These are phyloP conservation scores for Santalum album DNA, from an alignment of 164 flowering plant species.

Conservation along the genomic window DNA sequence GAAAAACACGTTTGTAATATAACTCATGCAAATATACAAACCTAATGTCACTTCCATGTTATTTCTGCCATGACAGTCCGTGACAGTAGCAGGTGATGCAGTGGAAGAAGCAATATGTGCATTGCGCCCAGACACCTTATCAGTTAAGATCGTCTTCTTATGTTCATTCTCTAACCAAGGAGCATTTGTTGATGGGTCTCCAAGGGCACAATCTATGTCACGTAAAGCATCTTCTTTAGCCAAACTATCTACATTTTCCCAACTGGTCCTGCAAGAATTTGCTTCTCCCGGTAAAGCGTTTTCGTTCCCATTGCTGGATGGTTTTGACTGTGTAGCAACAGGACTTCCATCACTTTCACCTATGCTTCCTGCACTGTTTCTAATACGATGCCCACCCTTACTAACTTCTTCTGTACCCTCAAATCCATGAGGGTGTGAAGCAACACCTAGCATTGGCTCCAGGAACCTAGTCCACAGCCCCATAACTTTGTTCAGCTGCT, in stretches of 20 bases:
- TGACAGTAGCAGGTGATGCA: slow-evolving; percentile 21
- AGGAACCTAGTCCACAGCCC: slow-evolving; percentile 46
- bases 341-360: slow-evolving; percentile 30
- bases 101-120: slow-evolving; percentile 15
- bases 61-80: slow-evolving; percentile 26
- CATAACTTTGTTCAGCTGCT: slow-evolving; percentile 44
- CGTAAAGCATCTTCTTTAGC: slow-evolving; percentile 14
- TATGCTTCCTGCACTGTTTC: slow-evolving; percentile 14
- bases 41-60: slow-evolving; percentile 24
- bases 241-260: slow-evolving; percentile 18
- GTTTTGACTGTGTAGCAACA: slow-evolving; percentile 19
- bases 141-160: slow-evolving; percentile 13
- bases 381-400: slow-evolving; percentile 15
- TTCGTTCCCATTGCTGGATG: slow-evolving; percentile 21
- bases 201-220: slow-evolving; percentile 8
- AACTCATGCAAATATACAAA: slow-evolving; percentile 6
- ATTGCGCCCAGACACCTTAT: slow-evolving; percentile 12
- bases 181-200: slow-evolving; percentile 11
- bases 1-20: neutral
- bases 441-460: slow-evolving; percentile 60
- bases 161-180: slow-evolving; percentile 15
- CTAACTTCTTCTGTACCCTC: slow-evolving; percentile 27
- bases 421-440: slow-evolving; percentile 17
- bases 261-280: slow-evolving; percentile 16
- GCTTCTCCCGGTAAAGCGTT: slow-evolving; percentile 12